These are phyloP conservation scores for Celoporthe dispersa DNA, from an alignment of 2,329 filamentous ascomycete species.

Conservation along the genomic window DNA sequence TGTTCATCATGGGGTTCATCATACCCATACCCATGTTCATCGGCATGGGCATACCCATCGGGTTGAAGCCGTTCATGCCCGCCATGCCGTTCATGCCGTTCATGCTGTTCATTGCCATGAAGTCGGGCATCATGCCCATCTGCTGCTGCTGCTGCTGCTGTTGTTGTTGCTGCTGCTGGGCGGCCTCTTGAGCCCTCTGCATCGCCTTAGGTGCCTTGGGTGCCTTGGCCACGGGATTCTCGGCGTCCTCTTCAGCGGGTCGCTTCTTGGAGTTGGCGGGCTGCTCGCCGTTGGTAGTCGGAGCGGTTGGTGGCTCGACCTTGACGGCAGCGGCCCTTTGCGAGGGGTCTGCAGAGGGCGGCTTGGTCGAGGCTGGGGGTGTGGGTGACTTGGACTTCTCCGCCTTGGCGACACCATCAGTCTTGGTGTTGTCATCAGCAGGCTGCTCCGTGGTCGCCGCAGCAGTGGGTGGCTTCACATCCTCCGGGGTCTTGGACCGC, in stretches of 20 bases:
- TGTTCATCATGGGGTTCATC: constrained; percentile 33
- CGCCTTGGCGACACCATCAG: constrained; percentile 37
- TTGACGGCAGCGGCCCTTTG: constrained; percentile 38
- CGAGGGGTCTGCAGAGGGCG: constrained; percentile 34
- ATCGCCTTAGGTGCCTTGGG: constrained; percentile 69
- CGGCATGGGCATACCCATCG: constrained; percentile 38
- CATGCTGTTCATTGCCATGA: constrained; percentile 38
- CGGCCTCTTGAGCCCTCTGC: constrained; percentile 53
- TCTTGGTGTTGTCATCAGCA: constrained; percentile 40
- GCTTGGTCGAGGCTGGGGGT: constrained; percentile 38
- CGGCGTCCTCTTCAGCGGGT: constrained; percentile 72
- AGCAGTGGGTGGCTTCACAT: constrained; percentile 39
- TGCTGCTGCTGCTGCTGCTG: constrained; percentile 36
- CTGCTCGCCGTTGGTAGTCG: constrained; percentile 32
- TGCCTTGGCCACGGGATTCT: constrained; percentile 69
- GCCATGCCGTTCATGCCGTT: constrained; percentile 39
- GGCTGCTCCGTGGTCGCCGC: constrained; percentile 41
- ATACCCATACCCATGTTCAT: constrained; percentile 44
- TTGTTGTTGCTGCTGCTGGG: constrained; percentile 52
- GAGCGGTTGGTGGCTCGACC: constrained; percentile 36
- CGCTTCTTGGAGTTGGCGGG: constrained; percentile 70
- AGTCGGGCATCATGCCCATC: constrained; percentile 36
- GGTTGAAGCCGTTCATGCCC: constrained; percentile 49
- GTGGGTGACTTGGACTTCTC: constrained; percentile 43
- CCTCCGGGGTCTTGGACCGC: constrained; percentile 52